Evolutionary conservation across 352 stramenopile genomes (phyloP).

Genomic region (Pseudoperonospora humuli): DNA sequence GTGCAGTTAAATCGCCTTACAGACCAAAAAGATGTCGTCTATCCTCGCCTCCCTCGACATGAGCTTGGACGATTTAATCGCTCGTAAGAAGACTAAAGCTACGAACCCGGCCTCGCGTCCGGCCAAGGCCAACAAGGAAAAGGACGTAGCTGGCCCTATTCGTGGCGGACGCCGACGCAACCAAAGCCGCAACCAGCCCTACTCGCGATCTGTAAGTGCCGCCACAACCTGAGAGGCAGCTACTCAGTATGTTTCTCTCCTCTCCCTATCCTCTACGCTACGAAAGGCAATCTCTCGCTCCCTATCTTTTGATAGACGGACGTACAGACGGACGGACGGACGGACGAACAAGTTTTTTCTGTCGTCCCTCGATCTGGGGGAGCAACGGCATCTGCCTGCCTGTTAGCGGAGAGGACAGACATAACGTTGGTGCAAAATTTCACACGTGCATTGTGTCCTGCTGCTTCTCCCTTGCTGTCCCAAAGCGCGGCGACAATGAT

Average conservation of each 20-base stretch:
- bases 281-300: constrained; percentile 11
- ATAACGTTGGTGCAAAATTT: constrained; percentile 25
- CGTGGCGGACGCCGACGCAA: constrained; percentile 33
- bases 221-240: constrained; percentile 13
- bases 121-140: constrained; percentile 27
- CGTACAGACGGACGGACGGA: not conserved
- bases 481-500: constrained; percentile 32
- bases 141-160: constrained; percentile 37
- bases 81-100: constrained; percentile 59
- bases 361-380: constrained; percentile 1
- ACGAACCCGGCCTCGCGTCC: constrained; percentile 42
- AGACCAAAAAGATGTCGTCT: constrained; percentile 49
- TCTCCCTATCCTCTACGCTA: constrained; percentile 7
- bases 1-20: not conserved
- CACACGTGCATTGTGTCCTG: constrained; percentile 21
- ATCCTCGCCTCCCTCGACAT: constrained; percentile 79
- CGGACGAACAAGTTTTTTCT: constrained; percentile 1
- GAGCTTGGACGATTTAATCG: constrained; percentile 79
- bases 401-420: constrained; percentile 10
- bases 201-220: constrained; percentile 66
- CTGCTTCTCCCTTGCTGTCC: constrained; percentile 24
- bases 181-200: constrained; percentile 51
- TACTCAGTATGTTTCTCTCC: constrained; percentile 12
- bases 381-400: constrained; percentile 14
- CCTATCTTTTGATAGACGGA: constrained; percentile 3